phyloP scores from a whole-genome alignment of 2,329 filamentous ascomycete species.

The Phaeoacremonium minimum region DNA sequence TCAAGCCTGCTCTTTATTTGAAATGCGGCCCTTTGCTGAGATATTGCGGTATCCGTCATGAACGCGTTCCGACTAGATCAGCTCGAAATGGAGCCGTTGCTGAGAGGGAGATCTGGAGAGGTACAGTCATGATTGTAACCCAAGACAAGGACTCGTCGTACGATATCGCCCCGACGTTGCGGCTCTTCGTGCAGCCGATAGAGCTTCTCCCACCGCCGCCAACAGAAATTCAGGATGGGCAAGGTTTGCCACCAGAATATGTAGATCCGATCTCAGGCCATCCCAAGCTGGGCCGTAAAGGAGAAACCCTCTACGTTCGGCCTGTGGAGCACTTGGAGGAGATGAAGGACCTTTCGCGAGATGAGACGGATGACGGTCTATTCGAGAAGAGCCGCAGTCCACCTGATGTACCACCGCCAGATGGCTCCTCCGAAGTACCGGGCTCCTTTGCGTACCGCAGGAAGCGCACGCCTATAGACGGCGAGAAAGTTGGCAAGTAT shows the following conservation, averaged over 20 bases:
- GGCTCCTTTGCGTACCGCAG: slow-evolving; percentile 50
- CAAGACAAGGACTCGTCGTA: slow-evolving; percentile 80
- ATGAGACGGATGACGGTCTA: slow-evolving; percentile 78
- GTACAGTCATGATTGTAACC: slow-evolving; percentile 93
- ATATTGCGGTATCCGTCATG: slow-evolving; percentile 76
- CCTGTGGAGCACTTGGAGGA: slow-evolving; percentile 84
- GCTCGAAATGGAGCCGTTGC: slow-evolving; percentile 25
- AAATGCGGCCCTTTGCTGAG: slow-evolving; percentile 88
- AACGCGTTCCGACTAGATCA: slow-evolving; percentile 42
- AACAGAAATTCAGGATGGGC: slow-evolving; percentile 57
- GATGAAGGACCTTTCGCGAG: slow-evolving; percentile 69
- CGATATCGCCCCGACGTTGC: slow-evolving; percentile 69
- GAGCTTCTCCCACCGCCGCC: slow-evolving; percentile 78
- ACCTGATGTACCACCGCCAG: slow-evolving; percentile 36
- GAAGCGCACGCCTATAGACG: slow-evolving; percentile 57
- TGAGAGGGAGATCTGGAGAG: slow-evolving; percentile 83
- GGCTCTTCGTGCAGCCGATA: slow-evolving; percentile 83
- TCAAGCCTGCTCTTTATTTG: slow-evolving; percentile 78
- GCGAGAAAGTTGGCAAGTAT: slow-evolving; percentile 76
- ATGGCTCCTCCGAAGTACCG: slow-evolving; percentile 42
- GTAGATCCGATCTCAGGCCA: slow-evolving; percentile 87
- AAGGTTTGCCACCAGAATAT: slow-evolving; percentile 72
- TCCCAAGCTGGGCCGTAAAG: slow-evolving; percentile 78
- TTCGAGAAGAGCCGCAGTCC: slow-evolving; percentile 65
- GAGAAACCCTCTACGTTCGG: slow-evolving; percentile 81